Percentiles rank a stretch among this genome's conserved stretches.
phyloP scores from a whole-genome alignment of 495 filamentous ascomycete species.

The Pseudotulostoma volvatum region DNA sequence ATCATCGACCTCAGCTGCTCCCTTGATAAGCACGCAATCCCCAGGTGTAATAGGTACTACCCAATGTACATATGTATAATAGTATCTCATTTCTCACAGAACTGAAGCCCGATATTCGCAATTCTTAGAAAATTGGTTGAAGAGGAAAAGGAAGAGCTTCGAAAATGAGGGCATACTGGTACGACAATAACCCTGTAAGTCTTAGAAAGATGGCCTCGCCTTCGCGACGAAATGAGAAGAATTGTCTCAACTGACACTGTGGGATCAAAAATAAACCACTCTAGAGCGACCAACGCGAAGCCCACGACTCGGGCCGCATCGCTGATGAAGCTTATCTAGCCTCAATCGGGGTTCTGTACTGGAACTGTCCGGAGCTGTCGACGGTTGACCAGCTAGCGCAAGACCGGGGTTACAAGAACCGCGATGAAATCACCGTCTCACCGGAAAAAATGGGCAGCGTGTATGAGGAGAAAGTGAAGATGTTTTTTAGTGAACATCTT shows the following conservation, averaged over 20 bases:
- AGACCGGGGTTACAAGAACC: slow-evolving; percentile 78
- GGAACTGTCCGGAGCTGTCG: slow-evolving; percentile 42
- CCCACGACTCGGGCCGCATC: slow-evolving; percentile 66
- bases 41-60: too few relatives aligned
- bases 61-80: too few relatives aligned
- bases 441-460: slow-evolving; percentile 69
- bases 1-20: too few relatives aligned
- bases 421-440: slow-evolving; percentile 83
- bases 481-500: slow-evolving; percentile 87
- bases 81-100: too few relatives aligned
- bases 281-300: slow-evolving; percentile 81
- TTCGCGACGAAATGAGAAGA: too few relatives aligned
- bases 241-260: slow-evolving; percentile 9
- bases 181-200: slow-evolving; percentile 61
- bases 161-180: slow-evolving; percentile 72
- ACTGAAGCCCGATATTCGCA: too few relatives aligned
- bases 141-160: too few relatives aligned
- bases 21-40: too few relatives aligned
- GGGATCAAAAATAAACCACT: slow-evolving; percentile 3
- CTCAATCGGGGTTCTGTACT: slow-evolving; percentile 64
- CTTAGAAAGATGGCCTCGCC: too few relatives aligned
- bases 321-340: slow-evolving; percentile 45
- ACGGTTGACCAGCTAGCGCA: slow-evolving; percentile 56
- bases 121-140: too few relatives aligned
- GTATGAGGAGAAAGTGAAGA: slow-evolving; percentile 75